Conservation (phyloP, 495 filamentous ascomycete species). For the Neurospora pannonica region DNA sequence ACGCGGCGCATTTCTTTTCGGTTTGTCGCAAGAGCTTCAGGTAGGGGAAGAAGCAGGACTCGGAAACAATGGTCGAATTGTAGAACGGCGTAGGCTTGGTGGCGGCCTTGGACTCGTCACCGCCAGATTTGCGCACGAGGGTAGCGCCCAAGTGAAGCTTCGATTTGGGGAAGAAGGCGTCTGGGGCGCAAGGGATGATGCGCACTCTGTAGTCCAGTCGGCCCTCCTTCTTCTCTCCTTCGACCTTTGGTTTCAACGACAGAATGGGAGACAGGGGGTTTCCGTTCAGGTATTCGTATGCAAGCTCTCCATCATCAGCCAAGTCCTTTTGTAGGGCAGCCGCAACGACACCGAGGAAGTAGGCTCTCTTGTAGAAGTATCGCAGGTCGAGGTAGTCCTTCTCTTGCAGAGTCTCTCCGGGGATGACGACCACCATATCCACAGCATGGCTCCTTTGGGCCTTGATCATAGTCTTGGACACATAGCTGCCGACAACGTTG, state of each 20-base stretch:
- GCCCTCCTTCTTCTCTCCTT: slow-evolving; percentile 9
- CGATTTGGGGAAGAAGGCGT: slow-evolving; percentile 51
- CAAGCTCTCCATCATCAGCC: slow-evolving; percentile 42
- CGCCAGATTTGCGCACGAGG: slow-evolving; percentile 48
- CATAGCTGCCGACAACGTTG: slow-evolving; percentile 84
- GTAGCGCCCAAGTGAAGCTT: slow-evolving; percentile 64
- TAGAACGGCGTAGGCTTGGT: slow-evolving; percentile 68
- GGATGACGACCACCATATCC: slow-evolving; percentile 83
- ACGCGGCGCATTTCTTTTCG: slow-evolving; percentile 58
- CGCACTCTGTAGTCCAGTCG: slow-evolving; percentile 50
- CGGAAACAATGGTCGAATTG: slow-evolving; percentile 76
- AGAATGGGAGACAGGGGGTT: slow-evolving; percentile 72
- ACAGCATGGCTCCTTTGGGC: slow-evolving; percentile 47
- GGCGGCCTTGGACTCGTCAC: slow-evolving; percentile 21
- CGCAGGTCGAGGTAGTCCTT: slow-evolving; percentile 91
- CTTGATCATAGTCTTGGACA: slow-evolving; percentile 62
- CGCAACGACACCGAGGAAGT: slow-evolving; percentile 76
- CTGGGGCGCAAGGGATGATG: slow-evolving; percentile 65
- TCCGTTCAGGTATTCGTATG: slow-evolving; percentile 61
- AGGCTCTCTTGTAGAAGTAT: slow-evolving; percentile 92
- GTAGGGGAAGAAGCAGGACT: slow-evolving; percentile 61
- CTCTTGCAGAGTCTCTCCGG: slow-evolving; percentile 67
- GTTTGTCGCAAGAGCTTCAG: slow-evolving; percentile 58
- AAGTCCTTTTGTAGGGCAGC: slow-evolving; percentile 52
- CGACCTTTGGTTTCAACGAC: slow-evolving; percentile 31